A percentile compares a stretch with the other conserved stretches of the same genome.
These are phyloP conservation scores for Tylopilus sp. DNA, from an alignment of 1,284 basidiomycete genomes.

Conservation along the genomic window DNA sequence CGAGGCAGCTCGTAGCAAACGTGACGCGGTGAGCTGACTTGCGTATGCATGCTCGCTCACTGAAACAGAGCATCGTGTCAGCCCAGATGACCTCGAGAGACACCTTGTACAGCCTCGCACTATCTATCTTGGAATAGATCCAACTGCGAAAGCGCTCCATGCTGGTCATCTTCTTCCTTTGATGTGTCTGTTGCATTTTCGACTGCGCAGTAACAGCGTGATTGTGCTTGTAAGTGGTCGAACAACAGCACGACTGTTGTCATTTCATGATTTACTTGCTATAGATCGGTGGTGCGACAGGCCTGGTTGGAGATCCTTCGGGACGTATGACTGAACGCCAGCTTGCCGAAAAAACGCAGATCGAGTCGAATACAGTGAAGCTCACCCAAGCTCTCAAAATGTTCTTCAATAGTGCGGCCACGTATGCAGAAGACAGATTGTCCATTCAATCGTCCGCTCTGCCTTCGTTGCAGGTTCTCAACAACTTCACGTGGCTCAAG, in stretches of 20 bases:
- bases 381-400: conserved; percentile 64
- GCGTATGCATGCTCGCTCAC: not conserved
- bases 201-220: conserved; percentile 73
- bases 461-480: conserved; percentile 52
- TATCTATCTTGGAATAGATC: conserved; percentile 91
- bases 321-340: conserved; percentile 84
- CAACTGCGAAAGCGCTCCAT: conserved; percentile 85
- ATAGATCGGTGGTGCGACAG: conserved; percentile 95
- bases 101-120: conserved; percentile 43
- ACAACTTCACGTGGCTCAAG: conserved; percentile 86
- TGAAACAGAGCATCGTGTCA: conserved; percentile 10
- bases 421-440: conserved; percentile 51
- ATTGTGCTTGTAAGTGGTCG: conserved; percentile 72
- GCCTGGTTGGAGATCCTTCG: conserved; percentile 95
- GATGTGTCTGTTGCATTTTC: conserved; percentile 84
- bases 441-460: conserved; percentile 17
- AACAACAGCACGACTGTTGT: conserved; percentile 2
- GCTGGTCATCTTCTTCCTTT: conserved; percentile 93
- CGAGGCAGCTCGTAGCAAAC: conserved; percentile 30
- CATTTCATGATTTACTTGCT: conserved; percentile 2
- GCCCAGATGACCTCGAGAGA: conserved; percentile 24
- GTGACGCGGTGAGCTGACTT: conserved; percentile 28
- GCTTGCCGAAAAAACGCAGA: conserved; percentile 55
- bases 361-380: conserved; percentile 65
- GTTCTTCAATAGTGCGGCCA: conserved; percentile 70